These are phyloP conservation scores for Leucocoprinus birnbaumii DNA, from an alignment of 768 basidiomycete species.

Conservation along the genomic window DNA sequence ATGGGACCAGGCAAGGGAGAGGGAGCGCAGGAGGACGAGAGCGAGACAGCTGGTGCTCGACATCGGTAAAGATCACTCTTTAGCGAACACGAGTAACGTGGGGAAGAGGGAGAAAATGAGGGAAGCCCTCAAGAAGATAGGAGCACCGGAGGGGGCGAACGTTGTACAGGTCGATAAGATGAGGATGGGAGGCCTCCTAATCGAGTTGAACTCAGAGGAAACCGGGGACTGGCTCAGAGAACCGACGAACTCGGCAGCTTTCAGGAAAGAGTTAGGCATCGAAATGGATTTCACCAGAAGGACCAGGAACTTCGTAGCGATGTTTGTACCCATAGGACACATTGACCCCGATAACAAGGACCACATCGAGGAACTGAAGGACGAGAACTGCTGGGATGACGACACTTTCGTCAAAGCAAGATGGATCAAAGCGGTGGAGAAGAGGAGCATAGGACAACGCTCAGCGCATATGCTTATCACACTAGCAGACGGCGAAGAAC, in stretches of 20 bases:
- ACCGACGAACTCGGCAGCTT: background rate
- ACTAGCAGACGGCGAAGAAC: background rate
- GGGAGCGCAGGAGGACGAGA: too few relatives aligned
- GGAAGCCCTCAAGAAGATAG: background rate
- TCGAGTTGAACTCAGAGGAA: background rate
- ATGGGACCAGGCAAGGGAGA: too few relatives aligned
- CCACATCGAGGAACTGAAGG: background rate
- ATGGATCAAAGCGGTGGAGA: background rate
- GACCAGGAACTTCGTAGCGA: background rate
- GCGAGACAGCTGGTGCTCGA: background rate
- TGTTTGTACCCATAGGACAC: background rate
- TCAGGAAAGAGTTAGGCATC: background rate
- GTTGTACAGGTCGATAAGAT: background rate
- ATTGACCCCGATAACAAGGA: background rate
- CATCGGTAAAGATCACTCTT: background rate
- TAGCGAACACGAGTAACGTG: background rate
- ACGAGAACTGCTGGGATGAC: background rate
- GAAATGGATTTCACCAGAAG: background rate
- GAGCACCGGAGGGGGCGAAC: background rate
- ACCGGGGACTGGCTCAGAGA: background rate
- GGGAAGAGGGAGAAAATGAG: background rate
- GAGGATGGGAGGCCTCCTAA: background rate
- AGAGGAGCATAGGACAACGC: background rate
- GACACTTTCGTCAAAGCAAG: background rate
- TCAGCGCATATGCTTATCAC: background rate